Conservation (phyloP, 305 asterid genomes). For the Lippia alba region DNA sequence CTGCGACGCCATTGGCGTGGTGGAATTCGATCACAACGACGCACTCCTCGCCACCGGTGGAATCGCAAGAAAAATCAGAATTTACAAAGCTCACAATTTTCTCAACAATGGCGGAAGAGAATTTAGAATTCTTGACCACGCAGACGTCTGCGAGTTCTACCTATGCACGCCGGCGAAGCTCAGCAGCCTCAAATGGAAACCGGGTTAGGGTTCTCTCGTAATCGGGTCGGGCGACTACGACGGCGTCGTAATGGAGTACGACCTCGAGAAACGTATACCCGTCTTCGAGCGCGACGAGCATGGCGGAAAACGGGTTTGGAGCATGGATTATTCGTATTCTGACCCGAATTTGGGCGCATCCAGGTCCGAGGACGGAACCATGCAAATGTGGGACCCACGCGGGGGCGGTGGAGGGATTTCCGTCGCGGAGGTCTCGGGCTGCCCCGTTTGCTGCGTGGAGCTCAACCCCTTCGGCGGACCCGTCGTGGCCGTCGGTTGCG, state of each 20-base stretch:
- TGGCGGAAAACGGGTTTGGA: conserved; percentile 91
- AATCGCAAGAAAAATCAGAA: conserved; percentile 76
- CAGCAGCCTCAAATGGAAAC: conserved; percentile 83
- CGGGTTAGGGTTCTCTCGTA: conserved; percentile 64
- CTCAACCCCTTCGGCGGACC: conserved; percentile 62
- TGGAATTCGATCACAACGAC: conserved; percentile 71
- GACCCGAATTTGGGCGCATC: conserved; percentile 80
- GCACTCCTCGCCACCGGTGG: conserved; percentile 79
- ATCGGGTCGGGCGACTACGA: conserved; percentile 92
- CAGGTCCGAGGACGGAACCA: conserved; percentile 94
- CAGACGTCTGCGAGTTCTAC: conserved; percentile 66
- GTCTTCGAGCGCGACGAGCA: conserved; percentile 95
- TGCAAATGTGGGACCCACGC: conserved; percentile 94
- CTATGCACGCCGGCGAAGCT: conserved; percentile 87
- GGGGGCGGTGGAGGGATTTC: conserved; percentile 58
- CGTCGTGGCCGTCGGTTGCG: conserved; percentile 60
- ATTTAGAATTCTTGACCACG: conserved; percentile 46
- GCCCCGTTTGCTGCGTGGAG: conserved; percentile 72
- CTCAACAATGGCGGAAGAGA: not conserved
- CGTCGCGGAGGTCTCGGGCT: conserved; percentile 42
- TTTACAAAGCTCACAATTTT: conserved; percentile 48
- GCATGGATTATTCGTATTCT: conserved; percentile 67
- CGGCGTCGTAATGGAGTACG: conserved; percentile 87
- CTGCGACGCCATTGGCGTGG: conserved; percentile 81
- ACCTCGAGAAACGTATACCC: conserved; percentile 70